Base-by-base conservation (phyloP, 345 rosid genomes). In the Eucalyptus caleyi region DNA sequence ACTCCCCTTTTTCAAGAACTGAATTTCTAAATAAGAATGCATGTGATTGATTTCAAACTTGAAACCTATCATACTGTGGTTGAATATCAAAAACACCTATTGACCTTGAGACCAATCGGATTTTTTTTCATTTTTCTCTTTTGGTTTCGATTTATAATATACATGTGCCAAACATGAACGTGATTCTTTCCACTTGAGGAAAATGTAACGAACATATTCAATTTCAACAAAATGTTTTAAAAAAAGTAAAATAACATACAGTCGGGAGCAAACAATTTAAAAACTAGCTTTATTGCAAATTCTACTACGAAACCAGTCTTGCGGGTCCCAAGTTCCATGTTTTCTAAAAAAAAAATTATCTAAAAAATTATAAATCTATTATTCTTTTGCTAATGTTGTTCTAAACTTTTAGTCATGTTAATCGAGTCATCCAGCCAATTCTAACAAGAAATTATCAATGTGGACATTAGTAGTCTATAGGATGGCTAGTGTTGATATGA, bases 391-490 rank as follows among this genome's bases (percentile, higher is more conserved):
- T 4, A 9, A 2, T 56, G 27, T 26, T 23, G 3, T 5, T 9
- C 13, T 24, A 56, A 56, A 23, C 0, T 4, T 56, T 56, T 9
- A 56, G 13, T 56, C 30, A 26, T 56, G 30, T 23, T 9, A 56
- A 56, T 24, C 0, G 3, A 56, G 62, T 24, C 30, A 24, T 23
- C 30, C 0, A 23, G 0, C 62, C 14, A 56, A 56, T 56, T 56
- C 1, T 56, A 56, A 24, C 6, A 0, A 0, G 3, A 24, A 56
- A 56, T 56, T 26, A 10, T 6, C 9, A 4, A 56, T 11, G 6
- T 56, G 62, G 4, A 24, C 3, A 0, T 53, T 0, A 53, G 1
- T 53, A 53, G 59, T 4, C 59, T 53, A 53, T 19, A 53, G 2
- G 5, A 53, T 7, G 24, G 56, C 1, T 8, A 5, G 10, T 8